Evolutionary conservation across 345 rosid genomes (phyloP).

Genomic region (Eucalyptus guilfoylei): DNA sequence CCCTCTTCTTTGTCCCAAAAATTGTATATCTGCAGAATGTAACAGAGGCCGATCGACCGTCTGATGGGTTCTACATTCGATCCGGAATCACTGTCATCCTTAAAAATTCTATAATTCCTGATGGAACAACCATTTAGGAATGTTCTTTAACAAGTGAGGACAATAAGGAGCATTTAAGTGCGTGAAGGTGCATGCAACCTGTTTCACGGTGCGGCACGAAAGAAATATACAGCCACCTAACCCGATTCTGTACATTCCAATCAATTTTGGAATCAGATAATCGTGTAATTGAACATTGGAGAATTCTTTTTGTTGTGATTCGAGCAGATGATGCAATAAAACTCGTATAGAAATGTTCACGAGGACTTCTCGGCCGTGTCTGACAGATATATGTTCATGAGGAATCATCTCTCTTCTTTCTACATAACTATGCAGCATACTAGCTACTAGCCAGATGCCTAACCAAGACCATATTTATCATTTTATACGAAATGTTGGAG

Average conservation of each 20-base stretch:
- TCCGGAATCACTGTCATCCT: slow-evolving; percentile 72
- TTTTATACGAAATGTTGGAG: background rate
- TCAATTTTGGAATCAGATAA: background rate
- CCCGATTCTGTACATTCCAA: background rate
- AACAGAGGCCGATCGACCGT: slow-evolving; percentile 69
- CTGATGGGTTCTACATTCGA: slow-evolving; percentile 72
- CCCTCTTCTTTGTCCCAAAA: background rate
- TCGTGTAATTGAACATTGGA: background rate
- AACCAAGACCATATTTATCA: background rate
- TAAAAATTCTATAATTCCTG: slow-evolving; percentile 45
- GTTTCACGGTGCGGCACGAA: background rate
- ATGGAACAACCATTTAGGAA: slow-evolving; percentile 52
- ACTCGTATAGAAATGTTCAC: background rate
- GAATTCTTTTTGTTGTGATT: background rate
- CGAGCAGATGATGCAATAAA: background rate
- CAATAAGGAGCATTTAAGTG: background rate
- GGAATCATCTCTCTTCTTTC: background rate
- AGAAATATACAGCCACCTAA: background rate
- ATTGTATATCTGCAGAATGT: slow-evolving; percentile 33
- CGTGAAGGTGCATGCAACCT: background rate
- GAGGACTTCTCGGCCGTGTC: background rate
- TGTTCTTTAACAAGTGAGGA: background rate
- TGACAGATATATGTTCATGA: background rate
- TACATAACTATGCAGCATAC: background rate
- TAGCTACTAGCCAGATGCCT: background rate